These are phyloP conservation scores for Vigna nakashimae DNA, from an alignment of 306 rosid species.

Conservation along the genomic window DNA sequence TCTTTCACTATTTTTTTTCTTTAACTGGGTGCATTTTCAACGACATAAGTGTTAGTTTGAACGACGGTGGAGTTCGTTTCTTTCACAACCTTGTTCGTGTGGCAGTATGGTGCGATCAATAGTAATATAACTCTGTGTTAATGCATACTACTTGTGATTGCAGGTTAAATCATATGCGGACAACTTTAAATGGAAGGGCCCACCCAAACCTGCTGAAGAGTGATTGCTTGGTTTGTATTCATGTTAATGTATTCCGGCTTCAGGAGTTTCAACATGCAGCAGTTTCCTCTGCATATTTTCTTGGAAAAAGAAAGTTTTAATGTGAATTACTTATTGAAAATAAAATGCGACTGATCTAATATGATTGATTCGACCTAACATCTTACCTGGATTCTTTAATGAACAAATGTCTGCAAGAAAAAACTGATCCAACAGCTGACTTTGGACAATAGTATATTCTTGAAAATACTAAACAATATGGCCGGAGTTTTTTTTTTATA, in stretches of 20 bases:
- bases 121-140: not conserved
- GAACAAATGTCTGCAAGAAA: not conserved
- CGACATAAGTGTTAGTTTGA: slow-evolving; percentile 11
- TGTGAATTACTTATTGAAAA: slow-evolving; percentile 48
- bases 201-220: slow-evolving; percentile 57
- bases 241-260: slow-evolving; percentile 42
- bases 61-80: slow-evolving; percentile 2
- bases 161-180: slow-evolving; percentile 90
- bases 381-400: not conserved
- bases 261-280: slow-evolving; percentile 46
- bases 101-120: not conserved
- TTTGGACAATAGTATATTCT: not conserved
- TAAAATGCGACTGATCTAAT: slow-evolving; percentile 50
- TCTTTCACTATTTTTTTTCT: slow-evolving; percentile 26
- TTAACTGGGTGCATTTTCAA: not conserved
- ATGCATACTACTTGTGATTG: slow-evolving; percentile 39
- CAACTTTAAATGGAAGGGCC: slow-evolving; percentile 98
- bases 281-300: slow-evolving; percentile 44
- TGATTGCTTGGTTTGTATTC: slow-evolving; percentile 49
- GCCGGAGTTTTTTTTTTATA: not conserved
- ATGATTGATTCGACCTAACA: not conserved
- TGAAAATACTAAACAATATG: not conserved
- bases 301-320: slow-evolving; percentile 39
- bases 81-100: slow-evolving; percentile 17
- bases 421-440: not conserved